Conservation (phyloP, 2,329 filamentous ascomycete genomes). For the Trichoderma citrinoviride region DNA sequence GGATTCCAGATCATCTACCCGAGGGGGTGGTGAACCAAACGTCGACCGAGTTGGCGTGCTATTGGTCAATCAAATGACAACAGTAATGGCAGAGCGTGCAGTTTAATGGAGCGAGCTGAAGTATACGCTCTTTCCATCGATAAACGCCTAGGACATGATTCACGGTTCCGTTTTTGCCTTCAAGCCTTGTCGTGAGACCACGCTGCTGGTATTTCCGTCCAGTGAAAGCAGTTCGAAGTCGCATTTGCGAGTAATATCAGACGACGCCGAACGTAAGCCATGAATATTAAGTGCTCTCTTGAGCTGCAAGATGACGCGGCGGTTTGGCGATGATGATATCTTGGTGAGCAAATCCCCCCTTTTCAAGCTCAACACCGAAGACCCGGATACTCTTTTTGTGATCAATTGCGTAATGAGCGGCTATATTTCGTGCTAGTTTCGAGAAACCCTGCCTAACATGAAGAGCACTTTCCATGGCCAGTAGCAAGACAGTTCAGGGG, state of each 20-base stretch:
- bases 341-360: no score
- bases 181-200: not conserved
- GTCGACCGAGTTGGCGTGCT: not conserved
- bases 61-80: not conserved
- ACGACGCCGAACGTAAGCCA: not conserved
- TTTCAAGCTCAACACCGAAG: no score
- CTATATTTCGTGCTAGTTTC: no score
- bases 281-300: not conserved
- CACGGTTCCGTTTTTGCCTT: not conserved
- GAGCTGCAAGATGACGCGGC: not conserved
- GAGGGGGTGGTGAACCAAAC: not conserved
- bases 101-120: not conserved
- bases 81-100: not conserved
- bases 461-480: no score
- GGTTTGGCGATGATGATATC: no score
- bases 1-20: not conserved
- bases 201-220: not conserved
- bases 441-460: no score
- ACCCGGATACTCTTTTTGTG: no score
- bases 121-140: not conserved
- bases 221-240: not conserved
- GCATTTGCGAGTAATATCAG: not conserved
- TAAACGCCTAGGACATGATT: not conserved
- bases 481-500: no score
- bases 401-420: not conserved